Conservation (phyloP, 768 basidiomycete genomes). For the Grammothele lineata region DNA sequence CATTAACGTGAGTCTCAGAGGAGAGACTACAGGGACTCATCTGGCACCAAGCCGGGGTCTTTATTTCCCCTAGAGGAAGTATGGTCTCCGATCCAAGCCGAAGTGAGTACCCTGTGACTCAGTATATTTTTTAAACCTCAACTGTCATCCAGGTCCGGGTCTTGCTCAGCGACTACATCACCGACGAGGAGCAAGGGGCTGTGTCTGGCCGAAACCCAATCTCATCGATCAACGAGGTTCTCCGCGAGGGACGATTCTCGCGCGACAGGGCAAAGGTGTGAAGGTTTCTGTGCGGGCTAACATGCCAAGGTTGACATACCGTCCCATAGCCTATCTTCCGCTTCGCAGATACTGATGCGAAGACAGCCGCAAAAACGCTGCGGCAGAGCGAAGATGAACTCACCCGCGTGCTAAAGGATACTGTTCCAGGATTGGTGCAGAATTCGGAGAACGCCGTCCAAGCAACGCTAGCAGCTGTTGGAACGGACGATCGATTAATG, state of each 20-base stretch:
- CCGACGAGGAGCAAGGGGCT: conserved; percentile 83
- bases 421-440: conserved; percentile 90
- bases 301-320: no score
- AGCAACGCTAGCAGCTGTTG: conserved; percentile 53
- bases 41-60: conserved; percentile 68
- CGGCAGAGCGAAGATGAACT: conserved; percentile 82
- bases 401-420: conserved; percentile 76
- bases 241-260: conserved; percentile 75
- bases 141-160: conserved; percentile 59
- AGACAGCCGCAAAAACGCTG: conserved; percentile 61
- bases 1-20: no score
- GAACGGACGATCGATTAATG: conserved; percentile 69
- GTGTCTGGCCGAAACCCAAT: conserved; percentile 83
- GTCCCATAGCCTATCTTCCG: conserved; percentile 73
- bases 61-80: conserved; percentile 83
- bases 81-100: conserved; percentile 84
- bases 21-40: conserved; percentile 86
- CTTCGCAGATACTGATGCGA: conserved; percentile 86
- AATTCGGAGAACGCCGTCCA: conserved; percentile 63
- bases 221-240: conserved; percentile 88
- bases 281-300: no score
- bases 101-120: conserved; percentile 46
- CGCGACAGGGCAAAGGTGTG: conserved; percentile 78
- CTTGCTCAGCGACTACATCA: conserved; percentile 83
- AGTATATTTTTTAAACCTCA: neutral